Evolutionary conservation across 192 early-diverging fungal species (phyloP).

Genomic region (Mortierella alpina): DNA sequence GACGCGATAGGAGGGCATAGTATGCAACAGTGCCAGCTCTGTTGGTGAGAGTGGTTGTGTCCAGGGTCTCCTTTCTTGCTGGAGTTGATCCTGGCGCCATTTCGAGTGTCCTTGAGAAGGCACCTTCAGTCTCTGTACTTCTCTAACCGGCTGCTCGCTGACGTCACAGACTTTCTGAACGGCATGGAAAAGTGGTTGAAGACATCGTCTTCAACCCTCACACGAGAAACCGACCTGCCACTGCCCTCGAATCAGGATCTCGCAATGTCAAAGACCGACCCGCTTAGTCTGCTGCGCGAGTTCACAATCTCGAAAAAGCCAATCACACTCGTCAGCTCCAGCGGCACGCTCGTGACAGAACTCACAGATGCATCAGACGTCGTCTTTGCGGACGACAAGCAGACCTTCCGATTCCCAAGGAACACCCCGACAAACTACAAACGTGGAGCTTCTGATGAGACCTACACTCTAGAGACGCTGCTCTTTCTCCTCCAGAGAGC

Average conservation of each 20-base stretch:
- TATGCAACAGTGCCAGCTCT: slow-evolving; percentile 54
- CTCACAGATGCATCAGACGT: slow-evolving; percentile 63
- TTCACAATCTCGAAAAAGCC: slow-evolving; percentile 66
- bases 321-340: slow-evolving; percentile 60
- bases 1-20: slow-evolving; percentile 60
- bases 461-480: slow-evolving; percentile 78
- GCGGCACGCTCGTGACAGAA: slow-evolving; percentile 50
- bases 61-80: not conserved
- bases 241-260: not conserved
- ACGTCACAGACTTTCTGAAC: no score
- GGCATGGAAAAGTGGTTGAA: not conserved
- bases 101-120: not conserved
- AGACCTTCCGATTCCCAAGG: slow-evolving; percentile 65
- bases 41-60: not conserved
- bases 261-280: slow-evolving; percentile 53
- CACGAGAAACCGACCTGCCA: not conserved
- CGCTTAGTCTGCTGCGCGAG: slow-evolving; percentile 70
- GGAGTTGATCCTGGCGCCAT: slow-evolving; percentile 7
- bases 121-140: no score
- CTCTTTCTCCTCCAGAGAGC: slow-evolving; percentile 76
- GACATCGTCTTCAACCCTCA: not conserved
- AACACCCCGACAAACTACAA: slow-evolving; percentile 66
- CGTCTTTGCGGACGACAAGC: slow-evolving; percentile 63
- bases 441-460: slow-evolving; percentile 67
- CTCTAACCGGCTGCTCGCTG: no score